A percentile compares a stretch with the other conserved stretches of the same genome.
Evolutionary conservation across 768 basidiomycete species (phyloP).

Genomic region (Chalciporus chontae): DNA sequence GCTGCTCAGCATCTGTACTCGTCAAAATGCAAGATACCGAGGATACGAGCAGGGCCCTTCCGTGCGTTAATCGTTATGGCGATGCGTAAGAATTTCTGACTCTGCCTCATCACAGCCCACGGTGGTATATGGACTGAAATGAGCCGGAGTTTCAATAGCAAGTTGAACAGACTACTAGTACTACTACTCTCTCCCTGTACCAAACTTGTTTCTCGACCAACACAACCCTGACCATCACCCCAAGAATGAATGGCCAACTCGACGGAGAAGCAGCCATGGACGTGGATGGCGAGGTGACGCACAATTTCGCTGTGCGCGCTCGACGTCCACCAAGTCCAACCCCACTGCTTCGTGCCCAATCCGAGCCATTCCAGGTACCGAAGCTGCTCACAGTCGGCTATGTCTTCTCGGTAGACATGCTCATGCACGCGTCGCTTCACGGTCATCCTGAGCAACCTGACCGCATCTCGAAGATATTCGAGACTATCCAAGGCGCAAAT

Average conservation of each 20-base stretch:
- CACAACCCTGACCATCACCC: too few relatives aligned
- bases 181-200: too few relatives aligned
- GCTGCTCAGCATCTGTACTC: too few relatives aligned
- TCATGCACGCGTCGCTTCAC: constrained; percentile 66
- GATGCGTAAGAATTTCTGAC: too few relatives aligned
- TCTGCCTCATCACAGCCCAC: too few relatives aligned
- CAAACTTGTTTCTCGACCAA: too few relatives aligned
- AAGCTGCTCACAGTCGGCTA: constrained; percentile 59
- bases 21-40: too few relatives aligned
- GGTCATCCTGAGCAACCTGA: constrained; percentile 74
- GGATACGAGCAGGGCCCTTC: too few relatives aligned
- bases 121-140: too few relatives aligned
- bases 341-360: constrained; percentile 23
- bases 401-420: constrained; percentile 86
- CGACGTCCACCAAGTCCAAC: constrained; percentile 20
- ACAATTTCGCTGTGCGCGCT: neutral
- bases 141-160: too few relatives aligned
- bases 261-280: constrained; percentile 23
- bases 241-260: constrained; percentile 19
- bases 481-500: constrained; percentile 55
- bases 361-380: constrained; percentile 29
- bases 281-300: constrained; percentile 21
- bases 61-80: too few relatives aligned
- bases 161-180: too few relatives aligned
- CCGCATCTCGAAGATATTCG: constrained; percentile 76